These are phyloP conservation scores for Penicillium sp. DNA, from an alignment of 2,329 filamentous ascomycete genomes.

Conservation along the genomic window DNA sequence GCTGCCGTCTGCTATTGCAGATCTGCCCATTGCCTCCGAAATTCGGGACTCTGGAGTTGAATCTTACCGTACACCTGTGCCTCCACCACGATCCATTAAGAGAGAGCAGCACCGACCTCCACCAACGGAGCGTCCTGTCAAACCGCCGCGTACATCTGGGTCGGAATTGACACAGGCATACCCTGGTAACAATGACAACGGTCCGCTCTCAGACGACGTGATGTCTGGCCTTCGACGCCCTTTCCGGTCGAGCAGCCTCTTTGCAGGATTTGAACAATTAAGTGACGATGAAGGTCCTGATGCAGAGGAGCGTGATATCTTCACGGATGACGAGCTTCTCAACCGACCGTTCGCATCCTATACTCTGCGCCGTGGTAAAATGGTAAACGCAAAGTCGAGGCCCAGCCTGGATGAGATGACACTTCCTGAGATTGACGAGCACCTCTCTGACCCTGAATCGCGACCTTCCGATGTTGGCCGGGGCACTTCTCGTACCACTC, in stretches of 20 bases:
- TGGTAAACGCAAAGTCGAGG: slow-evolving; percentile 38
- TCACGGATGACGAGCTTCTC: slow-evolving; percentile 46
- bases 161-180: slow-evolving; percentile 62
- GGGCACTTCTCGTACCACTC: slow-evolving; percentile 13
- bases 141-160: slow-evolving; percentile 19
- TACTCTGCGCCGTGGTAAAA: slow-evolving; percentile 42
- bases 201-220: slow-evolving; percentile 60
- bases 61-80: slow-evolving; percentile 32
- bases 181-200: slow-evolving; percentile 77
- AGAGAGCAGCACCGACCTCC: slow-evolving; percentile 25
- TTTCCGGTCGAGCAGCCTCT: slow-evolving; percentile 77
- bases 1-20: slow-evolving; percentile 71
- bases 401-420: slow-evolving; percentile 34
- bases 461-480: slow-evolving; percentile 24
- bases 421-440: slow-evolving; percentile 40
- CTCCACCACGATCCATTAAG: slow-evolving; percentile 35
- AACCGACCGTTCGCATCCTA: slow-evolving; percentile 47
- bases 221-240: slow-evolving; percentile 64
- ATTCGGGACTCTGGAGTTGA: slow-evolving; percentile 18
- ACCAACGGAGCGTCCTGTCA: slow-evolving; percentile 40
- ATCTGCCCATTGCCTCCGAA: slow-evolving; percentile 41
- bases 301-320: slow-evolving; percentile 31
- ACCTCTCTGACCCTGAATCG: slow-evolving; percentile 32
- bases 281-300: slow-evolving; percentile 51
- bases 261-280: slow-evolving; percentile 74